A percentile compares a stretch with the other conserved stretches of the same genome.
These are phyloP conservation scores for Phytophthora colocasiae DNA, from an alignment of 352 stramenopile genomes.

Conservation along the genomic window DNA sequence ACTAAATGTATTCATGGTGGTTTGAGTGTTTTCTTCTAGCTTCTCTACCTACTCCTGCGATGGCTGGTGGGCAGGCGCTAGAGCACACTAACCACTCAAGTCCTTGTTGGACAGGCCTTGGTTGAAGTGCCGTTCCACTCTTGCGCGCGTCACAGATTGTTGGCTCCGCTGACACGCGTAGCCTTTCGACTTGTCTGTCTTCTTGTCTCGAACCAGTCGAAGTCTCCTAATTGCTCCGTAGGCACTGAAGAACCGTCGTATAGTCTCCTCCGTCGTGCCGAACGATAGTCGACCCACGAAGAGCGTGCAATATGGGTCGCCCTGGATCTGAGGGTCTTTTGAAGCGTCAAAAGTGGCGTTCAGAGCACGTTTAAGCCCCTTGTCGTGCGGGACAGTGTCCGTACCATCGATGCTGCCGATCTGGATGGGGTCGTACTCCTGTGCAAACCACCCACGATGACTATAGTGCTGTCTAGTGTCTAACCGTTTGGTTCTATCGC, in stretches of 20 bases:
- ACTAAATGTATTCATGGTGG: too few species aligned
- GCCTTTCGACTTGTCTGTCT: conserved; percentile 68
- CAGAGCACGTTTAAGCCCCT: conserved; percentile 62
- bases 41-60: too few species aligned
- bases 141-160: too few species aligned
- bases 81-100: too few species aligned
- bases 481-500: conserved; percentile 9
- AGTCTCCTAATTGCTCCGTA: too few species aligned
- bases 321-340: conserved; percentile 58
- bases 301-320: conserved; percentile 70
- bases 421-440: conserved; percentile 63
- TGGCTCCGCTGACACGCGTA: conserved; percentile 54
- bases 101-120: too few species aligned
- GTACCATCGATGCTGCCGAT: conserved; percentile 80
- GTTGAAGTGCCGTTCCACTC: too few species aligned
- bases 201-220: conserved; percentile 17
- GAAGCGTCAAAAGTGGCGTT: conserved; percentile 56
- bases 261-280: too few species aligned
- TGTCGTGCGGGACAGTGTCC: conserved; percentile 67
- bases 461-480: background rate
- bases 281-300: conserved; percentile 70
- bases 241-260: too few species aligned
- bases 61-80: too few species aligned
- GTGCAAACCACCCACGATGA: conserved; percentile 62
- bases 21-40: too few species aligned